These are phyloP conservation scores for Penicillium lagena DNA, from an alignment of 495 filamentous ascomycete species.

Conservation along the genomic window DNA sequence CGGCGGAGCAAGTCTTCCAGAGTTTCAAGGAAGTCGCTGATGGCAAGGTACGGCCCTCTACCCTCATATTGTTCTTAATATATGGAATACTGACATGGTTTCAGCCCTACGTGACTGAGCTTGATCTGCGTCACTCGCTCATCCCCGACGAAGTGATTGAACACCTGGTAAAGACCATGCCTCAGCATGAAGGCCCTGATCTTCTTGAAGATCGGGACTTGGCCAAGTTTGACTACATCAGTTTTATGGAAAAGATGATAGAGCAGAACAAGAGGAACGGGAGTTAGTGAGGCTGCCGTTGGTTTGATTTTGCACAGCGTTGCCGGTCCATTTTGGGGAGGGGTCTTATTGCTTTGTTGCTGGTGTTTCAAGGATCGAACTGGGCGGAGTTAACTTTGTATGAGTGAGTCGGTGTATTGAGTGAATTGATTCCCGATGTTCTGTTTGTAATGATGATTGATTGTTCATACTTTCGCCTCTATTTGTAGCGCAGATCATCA, in stretches of 20 bases:
- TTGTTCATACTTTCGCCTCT: no score
- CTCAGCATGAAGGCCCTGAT: conserved; percentile 70
- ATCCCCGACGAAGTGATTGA: conserved; percentile 96
- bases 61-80: neutral
- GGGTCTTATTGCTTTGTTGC: conserved; percentile 17
- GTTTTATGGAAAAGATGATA: conserved; percentile 80
- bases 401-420: no score
- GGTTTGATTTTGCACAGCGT: conserved; percentile 20
- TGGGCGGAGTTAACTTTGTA: no score
- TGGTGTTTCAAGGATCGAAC: neutral
- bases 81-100: conserved; percentile 6
- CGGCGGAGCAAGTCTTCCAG: conserved; percentile 95
- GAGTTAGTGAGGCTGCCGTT: conserved; percentile 12
- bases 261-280: conserved; percentile 30
- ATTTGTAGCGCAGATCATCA: no score
- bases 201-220: conserved; percentile 68
- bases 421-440: no score
- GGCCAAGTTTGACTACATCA: conserved; percentile 84
- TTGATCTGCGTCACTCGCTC: conserved; percentile 88
- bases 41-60: conserved; percentile 61
- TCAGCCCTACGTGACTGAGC: conserved; percentile 90
- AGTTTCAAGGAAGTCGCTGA: conserved; percentile 95
- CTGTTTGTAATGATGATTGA: conserved; percentile 9
- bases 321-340: conserved; percentile 15
- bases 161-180: conserved; percentile 81